Conservation (phyloP, 2,329 filamentous ascomycete genomes). For the Penicillium sp. region DNA sequence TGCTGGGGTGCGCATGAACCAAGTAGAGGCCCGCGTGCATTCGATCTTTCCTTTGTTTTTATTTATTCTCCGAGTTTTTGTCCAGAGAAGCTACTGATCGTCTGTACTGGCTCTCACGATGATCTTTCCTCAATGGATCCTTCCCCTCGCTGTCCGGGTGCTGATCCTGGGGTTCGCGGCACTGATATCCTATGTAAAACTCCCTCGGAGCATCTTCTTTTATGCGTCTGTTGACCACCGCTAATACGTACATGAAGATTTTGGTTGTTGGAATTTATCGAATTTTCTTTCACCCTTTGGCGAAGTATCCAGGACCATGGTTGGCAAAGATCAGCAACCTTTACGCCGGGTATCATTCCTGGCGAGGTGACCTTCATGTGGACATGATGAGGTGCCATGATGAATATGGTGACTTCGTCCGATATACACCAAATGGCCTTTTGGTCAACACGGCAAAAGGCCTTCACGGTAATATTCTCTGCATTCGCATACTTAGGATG, state of each 20-base stretch:
- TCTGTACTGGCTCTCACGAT: not conserved
- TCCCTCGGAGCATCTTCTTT: too few species aligned
- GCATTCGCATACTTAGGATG: too few species aligned
- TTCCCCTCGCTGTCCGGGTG: not conserved
- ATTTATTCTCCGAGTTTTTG: not conserved
- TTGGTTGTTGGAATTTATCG: conserved; percentile 4
- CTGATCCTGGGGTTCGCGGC: not conserved
- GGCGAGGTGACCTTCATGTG: conserved; percentile 33
- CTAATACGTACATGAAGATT: too few species aligned
- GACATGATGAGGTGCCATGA: conserved; percentile 22
- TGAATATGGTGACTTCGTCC: conserved; percentile 5
- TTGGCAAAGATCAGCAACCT: conserved; percentile 29
- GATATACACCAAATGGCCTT: not conserved
- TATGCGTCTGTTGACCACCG: too few species aligned
- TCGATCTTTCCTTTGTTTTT: not conserved
- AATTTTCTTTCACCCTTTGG: conserved; percentile 35
- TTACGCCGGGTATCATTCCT: conserved; percentile 1
- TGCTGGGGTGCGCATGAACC: not conserved
- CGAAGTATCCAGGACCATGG: conserved; percentile 38
- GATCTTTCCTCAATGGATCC: not conserved
- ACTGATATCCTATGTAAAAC: not conserved
- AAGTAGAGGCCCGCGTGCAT: not conserved
- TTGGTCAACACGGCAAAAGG: not conserved
- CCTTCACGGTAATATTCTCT: not conserved
- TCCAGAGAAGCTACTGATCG: not conserved